Percentiles rank a stretch among this genome's conserved stretches.
These are phyloP conservation scores for Anaeromyces robustus DNA, from an alignment of 192 early-diverging fungal species.

Conservation along the genomic window DNA sequence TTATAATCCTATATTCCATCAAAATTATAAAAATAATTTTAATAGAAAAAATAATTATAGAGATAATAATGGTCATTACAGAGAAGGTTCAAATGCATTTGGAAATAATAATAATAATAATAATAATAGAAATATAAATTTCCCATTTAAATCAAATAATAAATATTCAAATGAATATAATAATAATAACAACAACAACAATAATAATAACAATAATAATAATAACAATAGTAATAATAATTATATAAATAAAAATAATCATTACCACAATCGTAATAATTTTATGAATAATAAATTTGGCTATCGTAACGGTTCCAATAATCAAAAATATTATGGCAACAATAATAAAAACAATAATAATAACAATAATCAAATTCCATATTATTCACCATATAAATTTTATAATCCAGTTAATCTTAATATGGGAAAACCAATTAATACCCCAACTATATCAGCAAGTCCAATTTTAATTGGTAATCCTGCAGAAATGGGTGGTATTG, in stretches of 20 bases:
- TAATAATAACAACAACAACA: too few relatives aligned
- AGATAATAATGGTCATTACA: not conserved
- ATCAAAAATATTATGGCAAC: not conserved
- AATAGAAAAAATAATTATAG: not conserved
- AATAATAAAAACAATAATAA: too few relatives aligned
- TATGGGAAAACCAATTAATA: not conserved
- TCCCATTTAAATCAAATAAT: not conserved
- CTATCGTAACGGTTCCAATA: not conserved
- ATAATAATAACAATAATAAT: too few relatives aligned
- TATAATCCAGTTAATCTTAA: not conserved
- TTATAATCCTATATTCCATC: not conserved
- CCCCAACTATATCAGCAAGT: not conserved
- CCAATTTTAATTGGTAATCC: not conserved
- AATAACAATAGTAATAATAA: not conserved
- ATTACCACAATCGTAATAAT: not conserved
- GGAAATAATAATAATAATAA: not conserved
- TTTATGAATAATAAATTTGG: not conserved
- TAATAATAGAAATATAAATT: not conserved
- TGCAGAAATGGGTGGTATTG: not conserved
- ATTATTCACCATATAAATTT: not conserved
- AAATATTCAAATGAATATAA: too few relatives aligned
- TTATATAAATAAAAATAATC: not conserved
- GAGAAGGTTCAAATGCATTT: not conserved
- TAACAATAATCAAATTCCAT: not conserved
- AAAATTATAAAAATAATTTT: not conserved